Conservation (phyloP, 352 stramenopile genomes). For the Thalassiosira delicatula region DNA sequence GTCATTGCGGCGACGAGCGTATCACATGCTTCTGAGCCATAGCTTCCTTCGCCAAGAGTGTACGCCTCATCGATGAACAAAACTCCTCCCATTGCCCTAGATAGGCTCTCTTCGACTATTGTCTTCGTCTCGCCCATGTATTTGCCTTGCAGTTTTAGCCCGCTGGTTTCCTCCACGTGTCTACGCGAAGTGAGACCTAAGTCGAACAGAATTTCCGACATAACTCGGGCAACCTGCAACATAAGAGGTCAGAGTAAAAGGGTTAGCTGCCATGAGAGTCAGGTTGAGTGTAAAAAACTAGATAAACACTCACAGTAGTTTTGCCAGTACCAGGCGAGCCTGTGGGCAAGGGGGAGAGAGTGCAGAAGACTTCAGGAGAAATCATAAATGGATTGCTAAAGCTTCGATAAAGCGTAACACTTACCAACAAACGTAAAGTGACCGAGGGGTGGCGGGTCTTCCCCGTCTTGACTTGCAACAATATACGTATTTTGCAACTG, state of each 20-base stretch:
- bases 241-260: too few relatives aligned
- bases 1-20: slow-evolving; percentile 90
- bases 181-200: slow-evolving; percentile 16
- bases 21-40: slow-evolving; percentile 89
- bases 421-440: slow-evolving; percentile 84
- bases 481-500: slow-evolving; percentile 43
- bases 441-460: slow-evolving; percentile 40
- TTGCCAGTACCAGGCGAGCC: slow-evolving; percentile 81
- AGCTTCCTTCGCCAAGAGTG: slow-evolving; percentile 85
- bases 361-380: too few relatives aligned
- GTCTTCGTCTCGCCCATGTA: slow-evolving; percentile 88
- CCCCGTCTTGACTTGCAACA: slow-evolving; percentile 39
- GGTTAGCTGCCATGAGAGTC: too few relatives aligned
- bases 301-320: too few relatives aligned
- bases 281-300: too few relatives aligned
- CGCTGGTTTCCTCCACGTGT: slow-evolving; percentile 41
- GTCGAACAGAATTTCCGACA: slow-evolving; percentile 42
- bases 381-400: too few relatives aligned
- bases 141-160: slow-evolving; percentile 71
- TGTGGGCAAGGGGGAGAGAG: too few relatives aligned
- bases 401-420: too few relatives aligned
- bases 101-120: slow-evolving; percentile 86
- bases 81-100: slow-evolving; percentile 86
- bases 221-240: slow-evolving; percentile 32
- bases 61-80: slow-evolving; percentile 92